These are phyloP conservation scores for Pleurotus cornucopiae DNA, from an alignment of 768 basidiomycete genomes.

Conservation along the genomic window DNA sequence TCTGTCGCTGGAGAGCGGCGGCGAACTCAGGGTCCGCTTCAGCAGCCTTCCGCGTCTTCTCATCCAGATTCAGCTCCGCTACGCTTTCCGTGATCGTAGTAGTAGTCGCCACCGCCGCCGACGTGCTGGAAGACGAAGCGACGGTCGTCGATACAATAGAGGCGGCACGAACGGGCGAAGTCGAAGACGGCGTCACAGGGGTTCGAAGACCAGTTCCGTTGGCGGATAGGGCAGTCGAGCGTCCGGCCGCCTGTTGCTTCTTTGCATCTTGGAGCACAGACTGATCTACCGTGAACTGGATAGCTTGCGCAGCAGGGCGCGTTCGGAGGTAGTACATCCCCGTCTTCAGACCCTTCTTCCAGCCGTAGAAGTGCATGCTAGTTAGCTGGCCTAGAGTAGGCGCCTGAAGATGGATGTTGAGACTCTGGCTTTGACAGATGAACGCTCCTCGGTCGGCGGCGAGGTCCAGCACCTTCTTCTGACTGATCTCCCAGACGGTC, in stretches of 20 bases:
- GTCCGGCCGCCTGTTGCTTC: slow-evolving; percentile 33
- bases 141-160: neutral
- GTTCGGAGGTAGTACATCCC: slow-evolving; percentile 98
- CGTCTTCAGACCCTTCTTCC: slow-evolving; percentile 99
- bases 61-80: slow-evolving; percentile 39
- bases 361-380: slow-evolving; percentile 98
- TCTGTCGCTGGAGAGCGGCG: slow-evolving; percentile 67
- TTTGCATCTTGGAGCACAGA: slow-evolving; percentile 64
- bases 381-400: slow-evolving; percentile 92
- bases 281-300: slow-evolving; percentile 96
- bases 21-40: slow-evolving; percentile 70
- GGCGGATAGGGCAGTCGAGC: slow-evolving; percentile 16
- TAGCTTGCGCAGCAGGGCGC: slow-evolving; percentile 90
- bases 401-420: slow-evolving; percentile 89
- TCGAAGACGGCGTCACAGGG: slow-evolving; percentile 24
- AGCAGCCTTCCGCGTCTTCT: slow-evolving; percentile 48
- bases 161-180: slow-evolving; percentile 21
- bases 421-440: slow-evolving; percentile 93
- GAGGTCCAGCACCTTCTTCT: slow-evolving; percentile 97
- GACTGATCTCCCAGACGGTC: slow-evolving; percentile 99
- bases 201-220: slow-evolving; percentile 24
- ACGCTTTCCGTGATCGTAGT: slow-evolving; percentile 14
- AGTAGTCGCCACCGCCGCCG: slow-evolving; percentile 18
- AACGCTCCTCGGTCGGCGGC: slow-evolving; percentile 98
- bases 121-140: slow-evolving; percentile 14